Conservation (phyloP, 2,329 filamentous ascomycete species). For the Colletotrichum sojae region DNA sequence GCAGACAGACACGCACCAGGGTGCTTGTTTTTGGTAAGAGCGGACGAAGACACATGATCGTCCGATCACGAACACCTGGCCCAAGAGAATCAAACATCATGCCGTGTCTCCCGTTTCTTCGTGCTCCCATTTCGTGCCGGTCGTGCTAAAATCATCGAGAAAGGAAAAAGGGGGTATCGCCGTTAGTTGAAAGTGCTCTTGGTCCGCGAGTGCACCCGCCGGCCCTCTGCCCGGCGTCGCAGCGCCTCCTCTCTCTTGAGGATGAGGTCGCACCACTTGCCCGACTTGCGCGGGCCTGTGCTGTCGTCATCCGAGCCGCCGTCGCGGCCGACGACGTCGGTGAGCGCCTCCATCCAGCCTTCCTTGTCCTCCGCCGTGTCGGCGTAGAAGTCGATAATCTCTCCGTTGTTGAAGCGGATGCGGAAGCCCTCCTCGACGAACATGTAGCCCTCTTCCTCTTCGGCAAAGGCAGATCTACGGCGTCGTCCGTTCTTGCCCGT, state of each 20-base stretch:
- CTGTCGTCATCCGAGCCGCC: slow-evolving; percentile 62
- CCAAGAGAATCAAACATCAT: slow-evolving; percentile 43
- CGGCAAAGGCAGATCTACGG: slow-evolving; percentile 94
- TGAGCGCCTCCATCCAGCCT: slow-evolving; percentile 91
- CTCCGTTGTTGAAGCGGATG: slow-evolving; percentile 97
- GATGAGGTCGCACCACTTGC: slow-evolving; percentile 78
- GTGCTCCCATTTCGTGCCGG: slow-evolving; percentile 36
- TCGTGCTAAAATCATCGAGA: slow-evolving; percentile 37
- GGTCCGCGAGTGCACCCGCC: slow-evolving; percentile 67
- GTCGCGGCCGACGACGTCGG: slow-evolving; percentile 75
- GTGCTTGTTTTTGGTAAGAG: slow-evolving; percentile 17
- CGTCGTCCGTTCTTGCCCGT: slow-evolving; percentile 82
- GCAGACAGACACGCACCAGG: slow-evolving; percentile 32
- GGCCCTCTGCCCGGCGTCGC: slow-evolving; percentile 67
- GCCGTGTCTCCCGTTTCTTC: slow-evolving; percentile 36
- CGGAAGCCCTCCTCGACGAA: slow-evolving; percentile 99
- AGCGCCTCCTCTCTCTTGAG: slow-evolving; percentile 74
- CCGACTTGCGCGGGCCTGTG: slow-evolving; percentile 58
- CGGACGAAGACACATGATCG: slow-evolving; percentile 39
- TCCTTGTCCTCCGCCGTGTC: slow-evolving; percentile 91
- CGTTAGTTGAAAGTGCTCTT: slow-evolving; percentile 70
- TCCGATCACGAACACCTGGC: slow-evolving; percentile 41
- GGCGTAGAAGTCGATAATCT: slow-evolving; percentile 98
- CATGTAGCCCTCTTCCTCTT: slow-evolving; percentile 99
- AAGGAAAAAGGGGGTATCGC: slow-evolving; percentile 33